Evolutionary conservation across 2,329 filamentous ascomycete species (phyloP).

Genomic region (Aspergillus bombycis): DNA sequence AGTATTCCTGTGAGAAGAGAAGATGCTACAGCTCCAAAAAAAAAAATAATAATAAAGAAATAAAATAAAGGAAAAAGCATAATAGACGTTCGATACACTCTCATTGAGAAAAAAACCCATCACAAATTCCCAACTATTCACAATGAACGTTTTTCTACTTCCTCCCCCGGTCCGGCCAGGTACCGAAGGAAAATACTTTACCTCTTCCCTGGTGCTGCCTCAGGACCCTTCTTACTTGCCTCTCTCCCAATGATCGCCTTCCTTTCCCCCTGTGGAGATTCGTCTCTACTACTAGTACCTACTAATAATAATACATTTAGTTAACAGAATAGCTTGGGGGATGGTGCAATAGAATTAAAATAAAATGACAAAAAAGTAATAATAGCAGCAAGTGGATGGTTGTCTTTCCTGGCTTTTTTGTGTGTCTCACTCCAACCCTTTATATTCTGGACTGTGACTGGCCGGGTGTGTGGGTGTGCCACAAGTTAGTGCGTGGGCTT

Average conservation of each 20-base stretch:
- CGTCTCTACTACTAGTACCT: background rate
- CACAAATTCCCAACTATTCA: background rate
- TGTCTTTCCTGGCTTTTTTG: background rate
- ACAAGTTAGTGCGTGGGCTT: background rate
- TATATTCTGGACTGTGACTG: background rate
- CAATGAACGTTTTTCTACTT: background rate
- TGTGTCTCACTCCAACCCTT: conserved; percentile 4
- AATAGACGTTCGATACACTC: background rate
- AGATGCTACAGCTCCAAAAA: background rate
- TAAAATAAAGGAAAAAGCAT: background rate
- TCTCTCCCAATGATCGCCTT: conserved; percentile 1
- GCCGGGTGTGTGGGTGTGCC: background rate
- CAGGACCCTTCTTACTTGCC: background rate
- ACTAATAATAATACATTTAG: background rate
- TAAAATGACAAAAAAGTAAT: background rate
- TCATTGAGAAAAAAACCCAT: background rate
- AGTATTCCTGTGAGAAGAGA: background rate
- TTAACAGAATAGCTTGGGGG: background rate
- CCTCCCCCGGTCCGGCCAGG: background rate
- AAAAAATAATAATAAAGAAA: background rate
- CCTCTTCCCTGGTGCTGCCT: background rate
- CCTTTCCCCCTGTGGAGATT: background rate
- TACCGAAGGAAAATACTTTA: background rate
- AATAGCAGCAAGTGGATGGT: conserved; percentile 6
- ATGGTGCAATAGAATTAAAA: background rate